Percentiles rank a stretch among this genome's conserved stretches.
Evolutionary conservation across 352 stramenopile genomes (phyloP).

Genomic region (Peronospora farinosa): DNA sequence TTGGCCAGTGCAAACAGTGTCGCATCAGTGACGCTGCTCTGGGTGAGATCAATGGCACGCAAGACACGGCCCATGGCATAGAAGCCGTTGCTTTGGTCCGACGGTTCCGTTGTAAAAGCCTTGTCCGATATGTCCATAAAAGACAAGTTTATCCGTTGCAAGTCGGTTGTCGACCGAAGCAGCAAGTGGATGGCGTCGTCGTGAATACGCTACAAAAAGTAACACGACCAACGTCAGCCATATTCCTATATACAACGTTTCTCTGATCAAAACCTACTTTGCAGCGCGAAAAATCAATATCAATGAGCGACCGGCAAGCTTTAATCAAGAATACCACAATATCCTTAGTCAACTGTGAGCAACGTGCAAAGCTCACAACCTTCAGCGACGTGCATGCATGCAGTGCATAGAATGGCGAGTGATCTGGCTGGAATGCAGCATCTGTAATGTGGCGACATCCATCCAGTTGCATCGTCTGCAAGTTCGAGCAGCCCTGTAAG

Average conservation of each 20-base stretch:
- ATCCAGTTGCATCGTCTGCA: constrained; percentile 79
- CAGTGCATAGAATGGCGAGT: constrained; percentile 63
- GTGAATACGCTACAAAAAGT: constrained; percentile 44
- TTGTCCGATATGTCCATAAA: constrained; percentile 79
- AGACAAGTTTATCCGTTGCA: constrained; percentile 72
- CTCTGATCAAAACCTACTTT: constrained; percentile 34
- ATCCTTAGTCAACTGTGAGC: constrained; percentile 72
- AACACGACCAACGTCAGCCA: constrained; percentile 4
- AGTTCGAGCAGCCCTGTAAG: constrained; percentile 63
- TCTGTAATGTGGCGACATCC: constrained; percentile 84
- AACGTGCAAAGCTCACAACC: constrained; percentile 72
- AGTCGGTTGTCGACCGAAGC: constrained; percentile 45
- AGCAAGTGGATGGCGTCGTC: constrained; percentile 69
- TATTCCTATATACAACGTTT: background rate
- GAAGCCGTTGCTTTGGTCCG: constrained; percentile 35
- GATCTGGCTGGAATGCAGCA: constrained; percentile 78
- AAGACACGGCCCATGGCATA: constrained; percentile 45
- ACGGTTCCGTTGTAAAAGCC: constrained; percentile 47
- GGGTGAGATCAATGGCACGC: constrained; percentile 59
- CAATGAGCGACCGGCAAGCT: constrained; percentile 61
- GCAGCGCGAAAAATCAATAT: constrained; percentile 80
- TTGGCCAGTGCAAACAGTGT: constrained; percentile 55
- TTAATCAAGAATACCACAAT: constrained; percentile 78
- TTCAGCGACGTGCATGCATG: constrained; percentile 71
- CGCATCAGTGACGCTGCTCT: constrained; percentile 65